phyloP scores from a whole-genome alignment of 495 filamentous ascomycete species.

The Neurospora sp. region DNA sequence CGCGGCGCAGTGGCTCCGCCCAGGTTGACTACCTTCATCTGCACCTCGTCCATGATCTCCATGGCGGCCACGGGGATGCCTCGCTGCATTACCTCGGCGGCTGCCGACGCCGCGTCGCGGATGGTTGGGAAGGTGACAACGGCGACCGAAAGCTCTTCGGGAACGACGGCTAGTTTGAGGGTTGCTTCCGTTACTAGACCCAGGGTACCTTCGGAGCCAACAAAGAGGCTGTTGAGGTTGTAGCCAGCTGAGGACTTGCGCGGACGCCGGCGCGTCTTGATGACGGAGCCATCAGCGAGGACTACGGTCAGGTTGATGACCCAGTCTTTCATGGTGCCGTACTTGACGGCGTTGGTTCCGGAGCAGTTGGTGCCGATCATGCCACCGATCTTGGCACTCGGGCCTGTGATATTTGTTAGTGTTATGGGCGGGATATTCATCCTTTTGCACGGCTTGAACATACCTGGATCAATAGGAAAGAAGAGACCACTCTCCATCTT shows the following conservation, averaged over 20 bases:
- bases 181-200: constrained; percentile 70
- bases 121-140: constrained; percentile 69
- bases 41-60: constrained; percentile 77
- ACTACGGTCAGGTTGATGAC: constrained; percentile 74
- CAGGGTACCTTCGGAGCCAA: constrained; percentile 70
- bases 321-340: constrained; percentile 85
- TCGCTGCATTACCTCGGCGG: constrained; percentile 57
- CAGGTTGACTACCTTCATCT: constrained; percentile 70
- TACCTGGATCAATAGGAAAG: constrained; percentile 78
- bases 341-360: constrained; percentile 71
- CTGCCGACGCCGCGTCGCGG: constrained; percentile 60
- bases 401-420: constrained; percentile 28
- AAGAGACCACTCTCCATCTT: constrained; percentile 66
- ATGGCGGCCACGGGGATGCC: constrained; percentile 69
- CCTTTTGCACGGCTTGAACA: not conserved
- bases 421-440: too few relatives aligned
- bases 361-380: constrained; percentile 78
- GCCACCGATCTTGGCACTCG: constrained; percentile 55
- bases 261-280: constrained; percentile 66
- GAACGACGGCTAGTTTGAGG: constrained; percentile 63
- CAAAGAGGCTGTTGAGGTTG: constrained; percentile 66
- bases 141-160: constrained; percentile 62
- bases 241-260: constrained; percentile 75
- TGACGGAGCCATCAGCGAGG: constrained; percentile 65
- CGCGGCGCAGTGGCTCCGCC: constrained; percentile 55